Evolutionary conservation across 164 flowering plant genomes (phyloP), one percentile per base, ranked within the genome.

Genomic region (Vitis rotundifolia): DNA sequence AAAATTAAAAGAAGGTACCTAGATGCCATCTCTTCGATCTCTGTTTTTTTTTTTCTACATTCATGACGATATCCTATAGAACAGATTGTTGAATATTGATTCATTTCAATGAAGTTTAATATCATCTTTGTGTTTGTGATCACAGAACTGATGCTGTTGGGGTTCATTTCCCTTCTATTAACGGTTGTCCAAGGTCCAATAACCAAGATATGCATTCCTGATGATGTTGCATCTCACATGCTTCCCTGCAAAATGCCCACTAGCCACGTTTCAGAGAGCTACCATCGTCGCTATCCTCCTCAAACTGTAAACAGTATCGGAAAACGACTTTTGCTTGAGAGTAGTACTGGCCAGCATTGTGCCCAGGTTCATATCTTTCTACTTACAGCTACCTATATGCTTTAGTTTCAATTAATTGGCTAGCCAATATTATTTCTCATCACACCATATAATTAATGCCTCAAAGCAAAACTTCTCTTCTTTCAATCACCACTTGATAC

Each of bases 141-240:
- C 59, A 49, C 81, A 82, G 86, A 82, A 52, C 53, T 82, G 80
- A 82, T 82, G 86, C 78, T 82, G 18, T 56, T 82, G 29, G 85
- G 85, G 14, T 82, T 82, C 65, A 82, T 82, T 69, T 82, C 86
- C 67, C 80, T 82, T 44, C 80, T 82, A 18, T 64, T 82, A 52
- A 78, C 83, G 10, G 86, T 80, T 10, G 64, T 66, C 56, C 83
- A 82, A 74, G 31, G 61, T 15, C 18, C 59, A 12, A 71, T 82
- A 18, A 76, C 73, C 52, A 50, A 48, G 9, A 73, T 80, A 18
- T 82, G 86, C 54, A 65, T 80, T 18, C 78, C 79, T 49, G 13
- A 64, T 2, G 6, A 63, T 48, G 31, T 68, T 15, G 73, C 69
- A 5, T 14, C 67, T 10, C 2, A 18, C 26, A 77, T 82, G 83